Base-by-base conservation (phyloP, 2,329 filamentous ascomycete genomes). In the Exophiala oligosperma region DNA sequence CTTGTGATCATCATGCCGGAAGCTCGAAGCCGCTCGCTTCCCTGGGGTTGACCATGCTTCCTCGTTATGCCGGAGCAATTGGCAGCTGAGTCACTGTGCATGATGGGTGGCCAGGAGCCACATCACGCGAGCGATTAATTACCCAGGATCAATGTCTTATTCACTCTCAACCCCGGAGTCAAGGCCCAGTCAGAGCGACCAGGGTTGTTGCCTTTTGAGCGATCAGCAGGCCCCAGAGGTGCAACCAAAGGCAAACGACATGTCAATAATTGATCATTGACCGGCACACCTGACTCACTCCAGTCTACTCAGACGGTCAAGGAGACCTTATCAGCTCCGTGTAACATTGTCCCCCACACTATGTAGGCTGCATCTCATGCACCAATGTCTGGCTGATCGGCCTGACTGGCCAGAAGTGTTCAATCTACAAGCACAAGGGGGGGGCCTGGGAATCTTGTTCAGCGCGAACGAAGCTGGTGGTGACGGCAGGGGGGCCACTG, bases 271-370 rank as follows among this genome's bases (percentile, higher is more conserved):
- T 14, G 21, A 26, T 41, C 35, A 28, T 11, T n/a, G 14, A 38
- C 29, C 9, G n/a, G 26, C 17, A 38, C 21, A 51, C 46, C 47
- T 52, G 52, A 54, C 28, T 29, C 7, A 46, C 26, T 26, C 49
- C 23, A 35, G 29, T 17, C 24, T 43, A 40, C 53, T 37, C 48
- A 38, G 17, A n/a, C 26, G 24, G 17, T 29, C 24, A 21, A 14
- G 47, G 29, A 49, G 49, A 43, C 23, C 51, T 55, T 57, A 61
- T 57, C 54, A 55, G 54, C 54, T 47, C 17, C 46, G 48, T 52
- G 50, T 54, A 47, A 61, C 51, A 48, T 37, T n/a, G 12, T 35
- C 58, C 58, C 59, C 59, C 59, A 61, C 59, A 57, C 59, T 61
- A 61, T 55, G 54, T 49, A 57, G 53, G 44, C 49, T 50, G 52